Percentiles rank a stretch among this genome's conserved stretches.
Evolutionary conservation across 2,329 filamentous ascomycete genomes (phyloP).

Genomic region (Diaporthe aspalathi): DNA sequence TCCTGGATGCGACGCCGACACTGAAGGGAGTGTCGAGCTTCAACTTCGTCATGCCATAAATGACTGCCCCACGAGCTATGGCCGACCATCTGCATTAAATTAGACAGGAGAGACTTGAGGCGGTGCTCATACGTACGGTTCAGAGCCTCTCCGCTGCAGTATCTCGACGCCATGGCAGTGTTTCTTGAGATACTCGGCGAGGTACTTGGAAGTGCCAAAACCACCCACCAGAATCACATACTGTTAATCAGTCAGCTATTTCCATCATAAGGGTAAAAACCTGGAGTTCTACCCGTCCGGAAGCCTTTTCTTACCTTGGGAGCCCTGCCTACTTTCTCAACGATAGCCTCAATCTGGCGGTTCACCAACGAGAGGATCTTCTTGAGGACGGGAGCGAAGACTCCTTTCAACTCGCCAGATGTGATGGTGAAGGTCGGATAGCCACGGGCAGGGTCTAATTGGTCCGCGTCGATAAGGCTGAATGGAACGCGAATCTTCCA

Average conservation of each 20-base stretch:
- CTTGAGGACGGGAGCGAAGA: conserved; percentile 43
- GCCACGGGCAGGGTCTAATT: background rate
- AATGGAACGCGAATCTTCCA: conserved; percentile 36
- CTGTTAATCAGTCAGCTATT: conserved; percentile 40
- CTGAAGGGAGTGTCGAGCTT: background rate
- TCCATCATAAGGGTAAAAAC: background rate
- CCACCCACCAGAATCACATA: conserved; percentile 54
- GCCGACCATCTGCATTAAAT: conserved; percentile 40
- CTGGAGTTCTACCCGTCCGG: too few species aligned
- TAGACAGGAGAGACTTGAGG: background rate
- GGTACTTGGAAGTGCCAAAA: conserved; percentile 49
- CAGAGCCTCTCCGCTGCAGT: conserved; percentile 46
- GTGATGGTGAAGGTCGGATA: conserved; percentile 19
- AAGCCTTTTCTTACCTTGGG: conserved; percentile 45
- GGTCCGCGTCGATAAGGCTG: background rate
- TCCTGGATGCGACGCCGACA: conserved; percentile 29
- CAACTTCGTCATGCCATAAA: conserved; percentile 28
- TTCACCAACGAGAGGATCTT: conserved; percentile 43
- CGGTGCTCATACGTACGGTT: conserved; percentile 48
- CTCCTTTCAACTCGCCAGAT: conserved; percentile 41
- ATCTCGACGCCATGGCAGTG: conserved; percentile 39
- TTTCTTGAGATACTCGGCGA: conserved; percentile 42
- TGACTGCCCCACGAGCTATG: conserved; percentile 42
- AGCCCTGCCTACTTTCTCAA: conserved; percentile 15
- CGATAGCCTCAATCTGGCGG: conserved; percentile 43